Percentiles rank a stretch among this genome's conserved stretches.
Evolutionary conservation across 1,284 basidiomycete genomes (phyloP).

Genomic region (Malassezia arunalokei): DNA sequence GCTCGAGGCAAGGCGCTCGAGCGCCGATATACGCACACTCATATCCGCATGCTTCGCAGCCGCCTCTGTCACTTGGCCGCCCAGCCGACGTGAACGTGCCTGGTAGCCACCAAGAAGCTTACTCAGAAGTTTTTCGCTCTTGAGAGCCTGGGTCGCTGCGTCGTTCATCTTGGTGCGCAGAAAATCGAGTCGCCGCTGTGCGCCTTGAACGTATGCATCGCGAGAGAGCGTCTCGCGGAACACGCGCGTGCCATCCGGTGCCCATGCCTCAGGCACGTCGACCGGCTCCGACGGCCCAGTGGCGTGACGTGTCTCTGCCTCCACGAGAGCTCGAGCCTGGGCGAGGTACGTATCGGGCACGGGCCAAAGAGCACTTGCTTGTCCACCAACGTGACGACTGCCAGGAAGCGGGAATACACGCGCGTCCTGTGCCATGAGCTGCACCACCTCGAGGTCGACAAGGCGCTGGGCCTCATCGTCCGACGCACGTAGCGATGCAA

Average conservation of each 20-base stretch:
- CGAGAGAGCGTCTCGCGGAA: background rate
- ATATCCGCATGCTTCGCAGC: constrained; percentile 22
- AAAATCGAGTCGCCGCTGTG: constrained; percentile 59
- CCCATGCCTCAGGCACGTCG: constrained; percentile 61
- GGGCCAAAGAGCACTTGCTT: constrained; percentile 60
- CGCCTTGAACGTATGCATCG: background rate
- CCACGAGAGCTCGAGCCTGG: constrained; percentile 61
- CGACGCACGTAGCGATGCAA: constrained; percentile 36
- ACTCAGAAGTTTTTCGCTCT: constrained; percentile 80
- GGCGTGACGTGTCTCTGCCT: constrained; percentile 56
- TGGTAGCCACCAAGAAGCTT: constrained; percentile 84
- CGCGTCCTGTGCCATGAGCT: constrained; percentile 74
- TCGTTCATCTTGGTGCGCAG: constrained; percentile 65
- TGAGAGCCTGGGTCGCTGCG: constrained; percentile 67
- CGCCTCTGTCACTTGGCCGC: constrained; percentile 46
- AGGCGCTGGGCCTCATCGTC: constrained; percentile 49
- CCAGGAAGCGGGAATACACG: constrained; percentile 79
- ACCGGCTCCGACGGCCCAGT: constrained; percentile 63
- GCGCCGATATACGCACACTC: constrained; percentile 22
- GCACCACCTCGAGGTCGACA: constrained; percentile 67
- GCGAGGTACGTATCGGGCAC: constrained; percentile 68
- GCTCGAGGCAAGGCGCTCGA: constrained; percentile 24
- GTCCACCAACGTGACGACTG: constrained; percentile 61
- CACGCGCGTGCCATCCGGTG: background rate
- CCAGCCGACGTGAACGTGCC: constrained; percentile 60